A percentile compares a stretch with the other conserved stretches of the same genome.
phyloP scores from a whole-genome alignment of 1,284 basidiomycete species.

The Quambalaria eucalypti region DNA sequence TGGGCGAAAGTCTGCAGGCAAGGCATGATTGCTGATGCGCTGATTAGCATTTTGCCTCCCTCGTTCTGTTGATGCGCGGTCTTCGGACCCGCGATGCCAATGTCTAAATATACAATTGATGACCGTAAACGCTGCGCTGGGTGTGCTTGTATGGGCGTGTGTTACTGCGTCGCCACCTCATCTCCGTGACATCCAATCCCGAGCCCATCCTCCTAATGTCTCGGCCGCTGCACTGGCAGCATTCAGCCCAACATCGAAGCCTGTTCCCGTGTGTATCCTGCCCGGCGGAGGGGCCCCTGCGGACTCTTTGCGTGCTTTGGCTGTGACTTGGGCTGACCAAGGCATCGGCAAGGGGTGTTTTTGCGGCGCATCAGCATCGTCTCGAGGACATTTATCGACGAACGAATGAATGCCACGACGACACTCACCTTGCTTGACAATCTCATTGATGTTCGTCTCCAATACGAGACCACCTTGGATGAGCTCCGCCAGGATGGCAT shows the following conservation, averaged over 20 bases:
- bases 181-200: not conserved
- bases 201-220: not conserved
- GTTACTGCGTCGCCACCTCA: not conserved
- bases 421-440: slow-evolving; percentile 50
- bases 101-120: too few species aligned
- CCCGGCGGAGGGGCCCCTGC: not conserved
- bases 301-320: not conserved
- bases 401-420: not conserved
- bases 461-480: slow-evolving; percentile 94
- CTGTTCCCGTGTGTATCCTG: not conserved
- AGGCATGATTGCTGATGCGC: too few species aligned
- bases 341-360: not conserved
- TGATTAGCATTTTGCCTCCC: too few species aligned
- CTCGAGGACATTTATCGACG: not conserved
- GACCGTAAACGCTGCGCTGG: too few species aligned
- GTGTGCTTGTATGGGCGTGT: not conserved
- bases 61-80: too few species aligned
- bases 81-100: too few species aligned
- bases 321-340: not conserved
- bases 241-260: not conserved
- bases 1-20: not conserved
- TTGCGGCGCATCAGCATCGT: not conserved
- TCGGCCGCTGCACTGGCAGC: not conserved
- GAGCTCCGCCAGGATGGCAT: slow-evolving; percentile 86
- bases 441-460: slow-evolving; percentile 94